Evolutionary conservation across 306 rosid genomes (phyloP).

Genomic region (Quercus variabilis): DNA sequence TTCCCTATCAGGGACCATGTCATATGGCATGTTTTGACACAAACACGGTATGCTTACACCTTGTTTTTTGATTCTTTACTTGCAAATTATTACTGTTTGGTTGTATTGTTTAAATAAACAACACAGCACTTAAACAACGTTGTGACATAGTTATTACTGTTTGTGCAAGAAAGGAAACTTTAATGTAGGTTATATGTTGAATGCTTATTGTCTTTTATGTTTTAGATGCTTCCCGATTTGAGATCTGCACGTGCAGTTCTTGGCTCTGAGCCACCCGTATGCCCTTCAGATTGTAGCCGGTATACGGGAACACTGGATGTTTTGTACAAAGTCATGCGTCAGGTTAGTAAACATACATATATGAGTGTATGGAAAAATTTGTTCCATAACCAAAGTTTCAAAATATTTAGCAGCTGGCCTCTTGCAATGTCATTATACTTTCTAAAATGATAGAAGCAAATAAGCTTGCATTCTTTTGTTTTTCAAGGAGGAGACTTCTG

Average conservation of each 20-base stretch:
- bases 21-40: slow-evolving; percentile 41
- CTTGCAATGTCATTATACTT: neutral
- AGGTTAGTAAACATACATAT: slow-evolving; percentile 47
- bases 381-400: neutral
- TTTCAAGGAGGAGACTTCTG: neutral
- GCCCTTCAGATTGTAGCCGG: slow-evolving; percentile 43
- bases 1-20: slow-evolving; percentile 59
- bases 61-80: neutral
- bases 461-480: neutral
- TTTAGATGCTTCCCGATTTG: slow-evolving; percentile 45
- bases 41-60: slow-evolving; percentile 35
- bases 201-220: neutral
- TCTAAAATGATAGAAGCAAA: neutral
- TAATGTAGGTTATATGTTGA: neutral
- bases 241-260: slow-evolving; percentile 33
- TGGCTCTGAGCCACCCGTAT: slow-evolving; percentile 32
- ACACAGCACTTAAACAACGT: too few species aligned
- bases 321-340: slow-evolving; percentile 64
- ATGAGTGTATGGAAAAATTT: slow-evolving; percentile 3
- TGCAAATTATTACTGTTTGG: too few species aligned
- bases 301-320: slow-evolving; percentile 87
- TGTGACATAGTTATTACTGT: too few species aligned
- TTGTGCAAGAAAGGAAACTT: neutral
- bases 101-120: too few species aligned
- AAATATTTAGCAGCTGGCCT: neutral